Evolutionary conservation across 2,329 filamentous ascomycete species (phyloP), one percentile per base, ranked within the genome.

Genomic region (Neonectria faginata): DNA sequence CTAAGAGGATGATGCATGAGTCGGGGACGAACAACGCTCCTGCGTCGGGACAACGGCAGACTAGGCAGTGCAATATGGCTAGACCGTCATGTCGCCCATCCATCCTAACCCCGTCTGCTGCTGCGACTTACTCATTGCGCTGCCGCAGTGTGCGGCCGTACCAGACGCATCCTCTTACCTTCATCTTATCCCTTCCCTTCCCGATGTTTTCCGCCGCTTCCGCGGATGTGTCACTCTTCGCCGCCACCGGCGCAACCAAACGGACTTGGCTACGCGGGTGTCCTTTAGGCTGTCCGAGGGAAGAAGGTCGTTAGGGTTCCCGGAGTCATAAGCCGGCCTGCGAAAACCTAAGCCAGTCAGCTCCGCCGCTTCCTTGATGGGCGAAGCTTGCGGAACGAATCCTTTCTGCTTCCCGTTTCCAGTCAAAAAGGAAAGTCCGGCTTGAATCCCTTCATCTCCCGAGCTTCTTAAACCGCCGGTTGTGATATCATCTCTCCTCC

Each of bases 201-300:
- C 67, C 65, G 65, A 67, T 57, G 65, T 39, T 67, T 65, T 62
- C 67, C 67, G 67, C 64, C 33, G 45, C 48, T 48, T 25, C 57
- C 54, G 63, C 48, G 39, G 27, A n/a, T 20, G 54, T 44, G 57
- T 54, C 47, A 48, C 29, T 56, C 16, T n/a, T 27, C 45, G 25
- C 25, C 25, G 25, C 8, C 16, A 25, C 45, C 48, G 53, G 33
- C 22, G 22, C 22, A 1, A 39, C 45, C 62, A n/a, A 50, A 64
- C 45, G 27, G 27, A 6, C n/a, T 44, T 2, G 14, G 3, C 16
- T 45, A 9, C 31, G 31, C 25, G 16, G 41, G 44, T n/a, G 20
- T 16, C 36, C 22, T 25, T 39, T 48, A 55, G 20, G 50, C 29
- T 31, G 41, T 25, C 48, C 57, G 48, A 58, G 22, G 22, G 3